Base-by-base conservation (phyloP, 2,329 filamentous ascomycete genomes). In the Talaromyces sp. region DNA sequence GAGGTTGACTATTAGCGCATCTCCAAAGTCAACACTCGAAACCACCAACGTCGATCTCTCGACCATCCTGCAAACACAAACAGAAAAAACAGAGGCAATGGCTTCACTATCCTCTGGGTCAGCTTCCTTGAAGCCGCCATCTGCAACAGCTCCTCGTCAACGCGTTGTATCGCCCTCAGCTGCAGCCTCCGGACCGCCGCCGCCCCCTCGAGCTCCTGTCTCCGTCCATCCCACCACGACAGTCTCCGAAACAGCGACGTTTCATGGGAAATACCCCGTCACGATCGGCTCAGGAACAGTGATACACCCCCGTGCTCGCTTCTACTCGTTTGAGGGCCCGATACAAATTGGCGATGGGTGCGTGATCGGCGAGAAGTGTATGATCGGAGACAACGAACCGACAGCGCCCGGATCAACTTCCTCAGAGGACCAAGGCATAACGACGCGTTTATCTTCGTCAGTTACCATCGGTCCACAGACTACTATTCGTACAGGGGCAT, bases 331-430 rank as follows among this genome's bases (percentile, higher is more conserved):
- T 61, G 82, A 88, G 57, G 92, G 92, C 4, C 88, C 92, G 51
- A 87, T 98, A 66, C 87, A 87, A 30, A 85, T 96, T 63, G 92
- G 93, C 28, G 87, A 91, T 62, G 87, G 89, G 58, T 95, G 90
- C 69, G 89, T 96, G 53, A 82, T 98, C 51, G 86, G 89, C 67
- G 95, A 98, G 70, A 80, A 80, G 64, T 72, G 69, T 52, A 63
- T 75, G 0, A 75, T 81, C 28, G 78, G 78, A 2, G 66, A 77
- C 79, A 56, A 49, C 28, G 85, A 61, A 76, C 82, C 90, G 36
- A 57, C 61, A 13, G 55, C 59, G 3, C 61, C 66, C 42, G 42
- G 28, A 44, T 8, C 32, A 60, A 28, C 22, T 58, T 53, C 59
- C 59, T 33, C 58, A 60, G 52, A 55, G 53, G 15, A 63, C 59